A percentile compares a stretch with the other conserved stretches of the same genome.
Evolutionary conservation across 2,329 filamentous ascomycete species (phyloP).

Genomic region (Magnaporthiopsis rhizophila): DNA sequence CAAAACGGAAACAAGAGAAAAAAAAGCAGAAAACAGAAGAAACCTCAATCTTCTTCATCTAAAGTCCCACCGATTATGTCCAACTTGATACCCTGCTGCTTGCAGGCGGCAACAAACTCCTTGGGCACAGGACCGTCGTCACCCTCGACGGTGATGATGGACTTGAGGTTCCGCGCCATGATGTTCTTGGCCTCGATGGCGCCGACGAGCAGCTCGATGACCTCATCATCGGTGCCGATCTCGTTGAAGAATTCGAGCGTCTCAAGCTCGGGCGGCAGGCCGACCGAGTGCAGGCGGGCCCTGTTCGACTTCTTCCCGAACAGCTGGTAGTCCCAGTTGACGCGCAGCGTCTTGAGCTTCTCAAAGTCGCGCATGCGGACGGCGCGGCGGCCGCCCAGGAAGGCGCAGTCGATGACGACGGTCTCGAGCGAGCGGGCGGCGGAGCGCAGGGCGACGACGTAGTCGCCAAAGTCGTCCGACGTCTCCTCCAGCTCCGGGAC

Average conservation of each 20-base stretch:
- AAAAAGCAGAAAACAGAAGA: too few species aligned
- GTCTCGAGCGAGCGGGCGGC: slow-evolving; percentile 33
- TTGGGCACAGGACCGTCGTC: slow-evolving; percentile 24
- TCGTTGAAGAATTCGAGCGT: slow-evolving; percentile 29
- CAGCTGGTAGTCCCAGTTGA: slow-evolving; percentile 41
- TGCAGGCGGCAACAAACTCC: slow-evolving; percentile 27
- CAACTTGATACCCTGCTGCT: slow-evolving; percentile 21
- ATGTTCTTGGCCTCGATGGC: slow-evolving; percentile 28
- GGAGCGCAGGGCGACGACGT: slow-evolving; percentile 34
- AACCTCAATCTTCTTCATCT: not conserved
- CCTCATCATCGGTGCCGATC: slow-evolving; percentile 32
- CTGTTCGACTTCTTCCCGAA: slow-evolving; percentile 36
- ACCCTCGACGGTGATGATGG: slow-evolving; percentile 28
- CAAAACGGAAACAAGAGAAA: too few species aligned
- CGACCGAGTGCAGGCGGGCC: slow-evolving; percentile 37
- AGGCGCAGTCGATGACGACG: slow-evolving; percentile 36
- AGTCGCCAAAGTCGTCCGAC: slow-evolving; percentile 37
- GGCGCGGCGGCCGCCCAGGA: slow-evolving; percentile 29
- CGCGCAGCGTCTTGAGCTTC: slow-evolving; percentile 29
- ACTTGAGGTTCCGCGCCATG: slow-evolving; percentile 27
- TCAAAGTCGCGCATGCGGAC: slow-evolving; percentile 36
- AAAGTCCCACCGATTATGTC: slow-evolving; percentile 18
- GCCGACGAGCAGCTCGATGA: slow-evolving; percentile 35
- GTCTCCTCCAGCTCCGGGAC: slow-evolving; percentile 37
- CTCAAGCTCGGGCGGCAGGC: slow-evolving; percentile 36